Evolutionary conservation across 805 yeast genomes (phyloP), one percentile per base, ranked within the genome.

Genomic region (Candida ortonii): DNA sequence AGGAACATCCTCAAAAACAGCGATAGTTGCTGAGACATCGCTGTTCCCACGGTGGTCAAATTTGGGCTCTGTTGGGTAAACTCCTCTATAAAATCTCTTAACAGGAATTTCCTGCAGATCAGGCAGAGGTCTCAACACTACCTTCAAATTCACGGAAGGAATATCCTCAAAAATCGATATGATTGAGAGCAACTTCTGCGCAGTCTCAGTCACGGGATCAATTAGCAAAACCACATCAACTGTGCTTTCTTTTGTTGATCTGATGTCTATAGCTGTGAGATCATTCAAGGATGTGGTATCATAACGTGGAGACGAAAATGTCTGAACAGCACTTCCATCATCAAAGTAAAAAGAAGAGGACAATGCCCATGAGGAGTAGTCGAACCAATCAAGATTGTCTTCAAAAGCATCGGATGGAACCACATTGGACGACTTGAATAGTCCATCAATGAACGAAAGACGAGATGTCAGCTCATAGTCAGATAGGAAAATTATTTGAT

Each of bases 121-220:
- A 6, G 33, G 18, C 7, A 30, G 22, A 1, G 96, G 96, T 33
- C 77, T 73, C 18, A 87, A 46, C 4, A 76, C 48, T 0, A 88
- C 59, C 14, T 68, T 67, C 5, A 80, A 50, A 14, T 74, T 72
- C 4, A 83, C 67, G 46, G 72, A 76, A 1, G 73, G 59, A 17
- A 81, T 43, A 0, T 73, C 46, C n/a, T 65, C 55, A 7, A 64
- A 50, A 21, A 50, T 12, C 3, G 55, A 46, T 3, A 59, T 51
- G 12, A 83, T 53, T 0, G 81, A 62, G 0, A 82, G 46, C 7
- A 78, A 49, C 30, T 72, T 74, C 49, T 86, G 97, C 0, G 94
- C 72, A 11, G 62, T 49, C 46, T 83, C 89, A 39, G 74, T 72
- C 2, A 78, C 57, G 1, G 97, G 97, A 53, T 93, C 88, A 24